Base-by-base conservation (phyloP, 108 stramenopile genomes). In the Cyclotella distinguenda region DNA sequence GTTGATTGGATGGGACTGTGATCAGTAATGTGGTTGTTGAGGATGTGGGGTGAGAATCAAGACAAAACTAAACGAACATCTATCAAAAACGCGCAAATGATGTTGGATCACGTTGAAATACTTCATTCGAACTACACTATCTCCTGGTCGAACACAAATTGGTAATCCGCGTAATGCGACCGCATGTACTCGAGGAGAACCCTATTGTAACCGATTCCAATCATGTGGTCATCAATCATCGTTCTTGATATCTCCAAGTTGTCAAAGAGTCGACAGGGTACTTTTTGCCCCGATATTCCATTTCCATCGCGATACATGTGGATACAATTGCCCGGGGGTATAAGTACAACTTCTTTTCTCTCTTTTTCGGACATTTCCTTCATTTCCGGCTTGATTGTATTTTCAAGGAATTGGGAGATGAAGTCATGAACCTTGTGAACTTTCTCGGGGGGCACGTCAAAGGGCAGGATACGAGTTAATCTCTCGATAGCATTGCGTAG, bases 251-350 rank as follows among this genome's bases (percentile, higher is more conserved):
- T 47, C 16, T 81, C 80, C 22, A 81, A 31, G 25, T 53, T 60
- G 18, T 66, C 38, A 60, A 81, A 81, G 48, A 64, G 71, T 15
- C 16, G 13, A 28, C 80, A 75, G n/a, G 39, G 42, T 9, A 57
- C 59, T 26, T 47, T 36, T 13, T 34, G 28, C 23, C 70, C 74
- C 26, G 52, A 27, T 4, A 56, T 40, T n/a, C 67, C 68, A 60
- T 15, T 46, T 23, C 74, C 80, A 61, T 75, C 70, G 10, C 70
- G 74, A 47, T 72, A 81, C 12, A 81, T 61, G 62, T 81, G 74
- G 1, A 76, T 38, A 32, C 80, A 81, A 11, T 57, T 58, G 11
- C 80, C 80, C 13, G 80, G 74, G 34, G 80, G 79, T n/a, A 60
- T 47, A 21, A 80, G 36, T 16, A 63, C 51, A 9, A 69, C 56